Evolutionary conservation across 2,329 filamentous ascomycete species (phyloP).

Genomic region (Aspergillus flavus): DNA sequence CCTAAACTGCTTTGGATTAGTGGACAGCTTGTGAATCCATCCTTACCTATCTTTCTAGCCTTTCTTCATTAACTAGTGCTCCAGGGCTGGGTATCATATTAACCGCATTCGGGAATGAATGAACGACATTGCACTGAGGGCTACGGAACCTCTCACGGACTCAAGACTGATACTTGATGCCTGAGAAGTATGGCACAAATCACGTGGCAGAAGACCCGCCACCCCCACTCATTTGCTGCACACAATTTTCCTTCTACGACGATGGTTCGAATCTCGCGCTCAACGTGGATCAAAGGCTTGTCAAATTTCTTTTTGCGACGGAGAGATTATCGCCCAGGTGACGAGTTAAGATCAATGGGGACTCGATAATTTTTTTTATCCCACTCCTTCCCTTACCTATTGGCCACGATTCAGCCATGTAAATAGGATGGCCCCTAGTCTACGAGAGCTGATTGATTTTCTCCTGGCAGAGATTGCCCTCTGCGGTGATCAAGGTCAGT

Average conservation of each 20-base stretch:
- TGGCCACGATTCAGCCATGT: conserved; percentile 17
- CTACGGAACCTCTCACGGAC: no score
- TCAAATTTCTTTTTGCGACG: not conserved
- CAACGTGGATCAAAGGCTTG: not conserved
- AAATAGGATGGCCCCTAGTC: conserved; percentile 49
- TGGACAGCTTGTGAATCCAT: no score
- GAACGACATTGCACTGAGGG: no score
- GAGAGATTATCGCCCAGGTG: conserved; percentile 12
- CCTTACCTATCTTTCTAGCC: no score
- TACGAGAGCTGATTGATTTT: conserved; percentile 61
- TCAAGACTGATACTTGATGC: not conserved
- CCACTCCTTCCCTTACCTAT: conserved; percentile 4
- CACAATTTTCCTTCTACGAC: conserved; percentile 20
- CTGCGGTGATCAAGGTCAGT: conserved; percentile 55
- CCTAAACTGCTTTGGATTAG: not conserved
- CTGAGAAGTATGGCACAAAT: conserved; percentile 1
- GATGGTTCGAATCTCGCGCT: conserved; percentile 36
- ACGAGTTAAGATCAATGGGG: conserved; percentile 7
- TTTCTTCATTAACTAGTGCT: no score
- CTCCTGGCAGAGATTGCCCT: conserved; percentile 62
- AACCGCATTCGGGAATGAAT: not conserved
- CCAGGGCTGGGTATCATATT: not conserved
- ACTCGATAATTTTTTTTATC: conserved; percentile 1
- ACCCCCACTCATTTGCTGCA: conserved; percentile 5
- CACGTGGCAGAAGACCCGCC: not conserved